Evolutionary conservation across 495 filamentous ascomycete species (phyloP), one percentile per base, ranked within the genome.

Genomic region (Tuber indicum): DNA sequence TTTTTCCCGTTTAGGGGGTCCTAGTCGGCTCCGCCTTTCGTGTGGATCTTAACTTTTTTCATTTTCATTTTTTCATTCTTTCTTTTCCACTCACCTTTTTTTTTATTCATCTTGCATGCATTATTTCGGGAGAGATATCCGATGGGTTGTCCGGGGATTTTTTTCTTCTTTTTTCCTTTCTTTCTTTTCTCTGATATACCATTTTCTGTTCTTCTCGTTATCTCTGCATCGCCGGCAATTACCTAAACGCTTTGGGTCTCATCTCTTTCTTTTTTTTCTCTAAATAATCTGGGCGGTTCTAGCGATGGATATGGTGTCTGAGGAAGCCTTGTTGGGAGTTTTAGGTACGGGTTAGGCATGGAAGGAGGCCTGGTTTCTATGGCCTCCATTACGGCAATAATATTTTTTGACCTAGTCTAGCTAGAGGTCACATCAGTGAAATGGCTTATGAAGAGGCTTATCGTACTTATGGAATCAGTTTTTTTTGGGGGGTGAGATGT

Each of bases 231-330:
- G 58, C 58, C 26, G 58, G 58, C 58, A 66, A 32, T 66, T 36
- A 36, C 32, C 58, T 66, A 26, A 32, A 66, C 32, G 14, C 26
- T 36, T 36, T 66, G 58, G 58, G 58, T 66, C 26, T 36, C 58
- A 36, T 66, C 32, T 66, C 14, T 70, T 76, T 73, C 39, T 77
- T 70, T 77, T 77, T 58, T 74, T 46, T 77, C 46, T 49, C 46
- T 76, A 80, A 76, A 76, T 80, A 80, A 80, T 80, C 49, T 71
- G 71, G 71, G 66, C 70, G 72, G 42, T 72, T 70, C 58, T 36
- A 66, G 32, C 58, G 14, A 36, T 36, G 58, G 26, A 17, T 19
- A 36, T 36, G 58, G 3, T 17, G 14, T 66, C 58, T 3, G 58
- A 36, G 58, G 26, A 17, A 19, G 26, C 14, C 58, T 66, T 66